phyloP scores from a whole-genome alignment of 176 grass and related monocot genomes.

The Carex pumila region DNA sequence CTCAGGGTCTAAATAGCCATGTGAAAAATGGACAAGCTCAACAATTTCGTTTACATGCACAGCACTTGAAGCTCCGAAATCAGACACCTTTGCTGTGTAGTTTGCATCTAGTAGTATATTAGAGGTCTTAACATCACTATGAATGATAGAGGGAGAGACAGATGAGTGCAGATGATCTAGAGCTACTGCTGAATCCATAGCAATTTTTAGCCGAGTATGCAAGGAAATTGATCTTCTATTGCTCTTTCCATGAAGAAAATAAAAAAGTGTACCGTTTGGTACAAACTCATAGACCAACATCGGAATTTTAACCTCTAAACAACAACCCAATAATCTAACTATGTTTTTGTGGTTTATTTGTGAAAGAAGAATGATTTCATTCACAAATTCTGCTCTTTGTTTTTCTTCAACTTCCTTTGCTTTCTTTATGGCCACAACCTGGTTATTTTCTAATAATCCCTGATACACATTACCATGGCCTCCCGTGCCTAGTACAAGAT shows the following conservation, averaged over 20 bases:
- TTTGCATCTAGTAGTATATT: slow-evolving; percentile 25
- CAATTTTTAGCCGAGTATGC: slow-evolving; percentile 14
- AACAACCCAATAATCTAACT: slow-evolving; percentile 32
- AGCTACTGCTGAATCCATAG: slow-evolving; percentile 7
- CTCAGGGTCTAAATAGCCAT: too few relatives aligned
- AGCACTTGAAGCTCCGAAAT: slow-evolving; percentile 6
- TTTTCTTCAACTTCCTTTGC: not conserved
- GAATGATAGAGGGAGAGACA: slow-evolving; percentile 14
- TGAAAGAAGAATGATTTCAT: slow-evolving; percentile 39
- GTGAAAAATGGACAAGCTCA: too few relatives aligned
- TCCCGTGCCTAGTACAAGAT: not conserved
- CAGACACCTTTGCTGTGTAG: slow-evolving; percentile 12
- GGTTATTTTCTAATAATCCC: slow-evolving; percentile 9
- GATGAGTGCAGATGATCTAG: slow-evolving; percentile 19
- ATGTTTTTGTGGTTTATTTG: slow-evolving; percentile 34
- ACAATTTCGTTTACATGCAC: too few relatives aligned
- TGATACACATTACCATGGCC: slow-evolving; percentile 20
- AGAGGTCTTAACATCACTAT: slow-evolving; percentile 25
- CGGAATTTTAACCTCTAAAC: slow-evolving; percentile 26
- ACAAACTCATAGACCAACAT: slow-evolving; percentile 41
- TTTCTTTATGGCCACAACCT: slow-evolving; percentile 31
- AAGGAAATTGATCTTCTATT: not conserved
- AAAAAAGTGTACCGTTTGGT: slow-evolving; percentile 21
- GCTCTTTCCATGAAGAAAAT: slow-evolving; percentile 10
- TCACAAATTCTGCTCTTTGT: slow-evolving; percentile 25